Base-by-base conservation (phyloP, 139 green algal genomes). In the Limnomonas spitsbergensis region DNA sequence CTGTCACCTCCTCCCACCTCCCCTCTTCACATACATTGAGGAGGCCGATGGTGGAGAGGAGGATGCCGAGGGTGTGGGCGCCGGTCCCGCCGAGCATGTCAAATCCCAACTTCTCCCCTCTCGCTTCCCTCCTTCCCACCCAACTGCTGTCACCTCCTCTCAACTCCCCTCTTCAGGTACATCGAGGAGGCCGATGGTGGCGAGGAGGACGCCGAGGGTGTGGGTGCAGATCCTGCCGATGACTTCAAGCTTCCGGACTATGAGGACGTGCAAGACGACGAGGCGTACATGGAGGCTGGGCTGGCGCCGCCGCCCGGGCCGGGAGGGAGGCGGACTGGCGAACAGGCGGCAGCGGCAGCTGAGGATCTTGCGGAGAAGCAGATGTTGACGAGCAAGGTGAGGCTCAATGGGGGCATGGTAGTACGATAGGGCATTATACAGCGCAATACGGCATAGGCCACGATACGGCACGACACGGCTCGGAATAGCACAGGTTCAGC, bases 351-450 rank as follows among this genome's bases (percentile, higher is more conserved):
- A 27, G 34, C 3, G 20, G 73, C 2, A 38, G 52, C 73, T 38
- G 47, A 20, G 20, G 20, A 24, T 76, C 27, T 37, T 14, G 38
- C 66, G 68, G 79, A 84, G 9, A 86, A 82, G 73, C 72, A 82
- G 68, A 83, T 88, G 61, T 66, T 88, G 66, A 54, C 72, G 4
- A 81, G 70, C 72, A 85, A 82, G 80, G 83, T 88, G 66, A 7
- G 82, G n/a, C n/a, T n/a, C n/a, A n/a, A n/a, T n/a, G n/a, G n/a
- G n/a, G n/a, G n/a, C n/a, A n/a, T n/a, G n/a, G n/a, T n/a, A n/a
- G n/a, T n/a, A n/a, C n/a, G n/a, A n/a, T n/a, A n/a, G n/a, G n/a
- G n/a, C n/a, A n/a, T n/a, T n/a, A n/a, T n/a, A n/a, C n/a, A n/a
- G n/a, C n/a, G n/a, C n/a, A n/a, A n/a, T n/a, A n/a, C n/a, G n/a